Base-by-base conservation (phyloP, 31 red algal species). In the Endocladia muricata region DNA sequence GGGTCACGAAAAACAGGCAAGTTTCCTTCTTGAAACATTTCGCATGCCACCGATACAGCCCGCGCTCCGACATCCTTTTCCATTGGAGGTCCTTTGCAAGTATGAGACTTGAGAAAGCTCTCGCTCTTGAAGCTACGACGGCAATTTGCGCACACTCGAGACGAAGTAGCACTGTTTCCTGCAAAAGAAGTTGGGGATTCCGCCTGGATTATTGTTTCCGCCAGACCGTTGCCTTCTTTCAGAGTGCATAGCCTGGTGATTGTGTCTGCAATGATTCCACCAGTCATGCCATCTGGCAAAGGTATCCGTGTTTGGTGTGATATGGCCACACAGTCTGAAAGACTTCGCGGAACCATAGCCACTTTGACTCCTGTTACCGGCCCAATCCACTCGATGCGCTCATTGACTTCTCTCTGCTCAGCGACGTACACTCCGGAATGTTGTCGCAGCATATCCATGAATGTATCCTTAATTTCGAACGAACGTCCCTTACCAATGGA, bases 1-100 rank as follows among this genome's bases (percentile, higher is more conserved):
- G 75, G 75, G 31, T 78, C 75, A 38, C 55, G 41, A 78, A 78
- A 78, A 2, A 58, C 55, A 28, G 75, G 59, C 19, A 78, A 62
- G 21, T 78, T 58, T 31, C 75, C 34, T 37, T 78, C 75, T 4
- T 38, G 56, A 44, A 43, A 63, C 75, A 78, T 78, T 61, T 78
- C 75, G 23, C 55, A 49, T 31, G 75, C 75, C 15, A 78, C 56
- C 17, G 66, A 56, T 3, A 78, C 75, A 41, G 75, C 75, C 42
- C 75, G 75, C 36, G 75, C 75, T 2, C 58, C 62, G 40, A 78
- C 75, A 26, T 78, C 75, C 39, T 78, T 78, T 34, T 78, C 75
- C 1, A 78, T 42, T 39, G 75, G 58, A 49, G 75, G 58, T 17
- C 75, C 75, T 64, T 78, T 78, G 75, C 75, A 78, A 35, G 62